phyloP scores from a whole-genome alignment of 2,329 filamentous ascomycete species.

The Calonectria henricotiae region DNA sequence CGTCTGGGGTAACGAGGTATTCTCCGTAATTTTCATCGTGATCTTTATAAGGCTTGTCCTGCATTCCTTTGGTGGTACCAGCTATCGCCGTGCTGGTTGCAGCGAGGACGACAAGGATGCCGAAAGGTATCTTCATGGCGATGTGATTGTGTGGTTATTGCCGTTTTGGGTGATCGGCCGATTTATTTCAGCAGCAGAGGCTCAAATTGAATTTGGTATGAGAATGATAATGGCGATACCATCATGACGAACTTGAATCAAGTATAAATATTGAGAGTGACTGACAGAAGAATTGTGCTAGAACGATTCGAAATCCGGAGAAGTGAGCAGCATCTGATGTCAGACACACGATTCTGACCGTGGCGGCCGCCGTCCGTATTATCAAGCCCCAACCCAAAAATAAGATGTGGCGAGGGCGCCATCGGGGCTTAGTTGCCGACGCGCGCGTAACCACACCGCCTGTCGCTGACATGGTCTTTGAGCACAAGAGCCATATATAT shows the following conservation, averaged over 20 bases:
- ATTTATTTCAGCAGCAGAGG: not conserved
- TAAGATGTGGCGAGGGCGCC: constrained; percentile 6
- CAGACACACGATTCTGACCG: not conserved
- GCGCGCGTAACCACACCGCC: not conserved
- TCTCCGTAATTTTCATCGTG: no score
- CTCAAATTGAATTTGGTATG: not conserved
- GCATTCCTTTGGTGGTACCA: no score
- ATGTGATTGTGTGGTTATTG: not conserved
- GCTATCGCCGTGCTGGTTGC: not conserved
- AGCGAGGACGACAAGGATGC: not conserved
- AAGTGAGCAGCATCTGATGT: constrained; percentile 12
- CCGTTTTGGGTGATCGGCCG: not conserved
- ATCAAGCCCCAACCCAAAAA: not conserved
- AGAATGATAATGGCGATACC: not conserved
- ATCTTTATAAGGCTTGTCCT: not conserved
- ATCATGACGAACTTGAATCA: not conserved
- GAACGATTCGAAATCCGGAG: no score
- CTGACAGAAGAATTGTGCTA: not conserved
- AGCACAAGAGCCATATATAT: not conserved
- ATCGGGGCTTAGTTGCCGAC: constrained; percentile 1
- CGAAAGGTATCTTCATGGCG: not conserved
- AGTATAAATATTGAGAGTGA: not conserved
- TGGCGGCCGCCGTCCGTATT: not conserved
- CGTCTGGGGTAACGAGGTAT: not conserved
- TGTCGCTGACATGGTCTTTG: not conserved